These are phyloP conservation scores for Yamadazyma mexicana DNA, from an alignment of 1,139 yeast species.

Conservation along the genomic window DNA sequence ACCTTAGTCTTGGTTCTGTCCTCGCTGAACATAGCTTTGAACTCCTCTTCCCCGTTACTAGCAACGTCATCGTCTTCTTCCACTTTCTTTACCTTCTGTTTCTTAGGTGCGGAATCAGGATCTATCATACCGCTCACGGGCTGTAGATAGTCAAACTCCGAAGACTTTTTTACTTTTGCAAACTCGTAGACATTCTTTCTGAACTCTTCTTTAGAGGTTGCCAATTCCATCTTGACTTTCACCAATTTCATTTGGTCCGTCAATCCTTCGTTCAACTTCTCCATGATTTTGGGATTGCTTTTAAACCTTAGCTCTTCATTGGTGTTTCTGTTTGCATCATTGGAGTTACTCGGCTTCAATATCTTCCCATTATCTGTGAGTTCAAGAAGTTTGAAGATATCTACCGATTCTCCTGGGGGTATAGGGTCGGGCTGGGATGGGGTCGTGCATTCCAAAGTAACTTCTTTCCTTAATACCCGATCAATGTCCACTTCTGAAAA, in stretches of 20 bases:
- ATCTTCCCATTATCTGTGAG: slow-evolving; percentile 20
- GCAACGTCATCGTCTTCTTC: slow-evolving; percentile 18
- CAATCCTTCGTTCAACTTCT: slow-evolving; percentile 22
- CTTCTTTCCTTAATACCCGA: slow-evolving; percentile 84
- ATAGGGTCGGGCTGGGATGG: slow-evolving; percentile 79
- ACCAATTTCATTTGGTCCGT: slow-evolving; percentile 20
- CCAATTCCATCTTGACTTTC: slow-evolving; percentile 30
- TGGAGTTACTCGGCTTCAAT: slow-evolving; percentile 13
- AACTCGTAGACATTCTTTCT: slow-evolving; percentile 20
- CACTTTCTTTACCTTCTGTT: slow-evolving; percentile 1
- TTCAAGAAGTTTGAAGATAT: slow-evolving; percentile 53
- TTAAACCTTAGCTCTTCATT: slow-evolving; percentile 16
- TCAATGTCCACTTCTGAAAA: slow-evolving; percentile 95
- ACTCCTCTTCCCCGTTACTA: slow-evolving; percentile 22
- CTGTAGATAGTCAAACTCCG: neutral
- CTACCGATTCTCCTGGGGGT: slow-evolving; percentile 75
- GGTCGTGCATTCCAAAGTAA: slow-evolving; percentile 81
- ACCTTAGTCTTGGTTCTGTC: neutral
- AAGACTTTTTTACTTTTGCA: slow-evolving; percentile 10
- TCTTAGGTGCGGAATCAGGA: neutral
- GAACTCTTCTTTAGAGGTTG: slow-evolving; percentile 28
- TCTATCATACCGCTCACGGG: neutral
- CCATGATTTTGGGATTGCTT: slow-evolving; percentile 25
- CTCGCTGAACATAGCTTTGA: slow-evolving; percentile 8
- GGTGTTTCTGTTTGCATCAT: slow-evolving; percentile 12